A percentile compares a stretch with the other conserved stretches of the same genome.
Evolutionary conservation across 2,329 filamentous ascomycete genomes (phyloP).

Genomic region (Emergomyces africanus): DNA sequence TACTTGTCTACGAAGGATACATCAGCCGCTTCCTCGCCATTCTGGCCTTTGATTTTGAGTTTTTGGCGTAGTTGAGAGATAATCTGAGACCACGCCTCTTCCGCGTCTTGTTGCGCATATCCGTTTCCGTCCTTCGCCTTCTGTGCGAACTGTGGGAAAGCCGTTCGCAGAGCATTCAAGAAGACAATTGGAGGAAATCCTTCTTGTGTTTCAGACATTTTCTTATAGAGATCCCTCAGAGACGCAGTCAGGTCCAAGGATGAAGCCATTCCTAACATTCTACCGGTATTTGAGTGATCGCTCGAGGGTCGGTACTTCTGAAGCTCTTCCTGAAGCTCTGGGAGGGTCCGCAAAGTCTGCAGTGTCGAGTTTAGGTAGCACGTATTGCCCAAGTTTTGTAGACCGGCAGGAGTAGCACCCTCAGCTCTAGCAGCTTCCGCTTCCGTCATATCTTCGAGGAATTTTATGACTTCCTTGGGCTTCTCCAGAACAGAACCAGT

Average conservation of each 20-base stretch:
- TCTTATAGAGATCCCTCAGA: slow-evolving; percentile 71
- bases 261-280: slow-evolving; percentile 44
- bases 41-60: slow-evolving; percentile 47
- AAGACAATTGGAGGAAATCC: slow-evolving; percentile 77
- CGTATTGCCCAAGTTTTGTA: slow-evolving; percentile 91
- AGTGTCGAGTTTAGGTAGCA: slow-evolving; percentile 97
- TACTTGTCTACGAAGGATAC: slow-evolving; percentile 79
- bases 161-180: slow-evolving; percentile 60
- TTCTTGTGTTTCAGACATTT: slow-evolving; percentile 79
- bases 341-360: slow-evolving; percentile 79
- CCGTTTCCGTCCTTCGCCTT: slow-evolving; percentile 67
- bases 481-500: slow-evolving; percentile 46
- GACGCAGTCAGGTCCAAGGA: slow-evolving; percentile 62
- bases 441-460: slow-evolving; percentile 95
- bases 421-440: slow-evolving; percentile 73
- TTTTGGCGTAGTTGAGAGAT: slow-evolving; percentile 69
- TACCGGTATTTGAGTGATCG: slow-evolving; percentile 18
- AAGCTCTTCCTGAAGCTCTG: slow-evolving; percentile 76
- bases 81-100: slow-evolving; percentile 97
- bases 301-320: slow-evolving; percentile 42
- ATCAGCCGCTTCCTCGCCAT: slow-evolving; percentile 31
- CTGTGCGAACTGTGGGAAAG: slow-evolving; percentile 90
- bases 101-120: slow-evolving; percentile 95
- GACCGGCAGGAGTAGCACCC: slow-evolving; percentile 73
- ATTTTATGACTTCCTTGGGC: slow-evolving; percentile 72